Evolutionary conservation across 78 protist species (phyloP), one percentile per base, ranked within the genome.

Genomic region (Mastigamoeba balamuthi): DNA sequence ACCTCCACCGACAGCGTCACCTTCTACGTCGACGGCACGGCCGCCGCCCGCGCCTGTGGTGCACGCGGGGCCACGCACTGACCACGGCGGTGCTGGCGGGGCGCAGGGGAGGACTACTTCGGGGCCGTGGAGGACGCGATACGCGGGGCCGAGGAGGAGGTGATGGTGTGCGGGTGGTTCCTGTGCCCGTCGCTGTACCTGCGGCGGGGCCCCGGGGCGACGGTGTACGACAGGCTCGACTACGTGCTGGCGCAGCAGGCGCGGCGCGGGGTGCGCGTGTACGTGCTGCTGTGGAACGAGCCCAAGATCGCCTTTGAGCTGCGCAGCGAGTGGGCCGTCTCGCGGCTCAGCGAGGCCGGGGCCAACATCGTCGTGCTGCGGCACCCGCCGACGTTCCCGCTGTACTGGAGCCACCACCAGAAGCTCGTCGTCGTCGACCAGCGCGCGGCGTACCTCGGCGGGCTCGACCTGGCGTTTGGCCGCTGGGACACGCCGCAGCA

Each of bases 341-440:
- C n/a, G n/a, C n/a, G n/a, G n/a, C n/a, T n/a, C n/a, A n/a, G n/a
- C n/a, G n/a, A n/a, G n/a, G n/a, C n/a, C n/a, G n/a, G n/a, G n/a
- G n/a, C n/a, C n/a, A n/a, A n/a, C n/a, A n/a, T n/a, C n/a, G n/a
- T n/a, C n/a, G n/a, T n/a, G n/a, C n/a, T n/a, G n/a, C n/a, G n/a
- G n/a, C n/a, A n/a, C n/a, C n/a, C n/a, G n/a, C n/a, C n/a, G n/a
- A n/a, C n/a, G n/a, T n/a, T n/a, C n/a, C n/a, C n/a, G n/a, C n/a
- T n/a, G n/a, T n/a, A n/a, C n/a, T 48, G 87, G 87, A 64, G 76
- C 3, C 95, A 91, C 72, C 95, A 91, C 53, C 89, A 88, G 77
- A 91, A 91, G 53, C 8, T 76, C 37, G 85, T 83, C 6, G 69
- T 79, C 17, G 68, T 88, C 35, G 95, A 91, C 66, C 84, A 82